phyloP scores from a whole-genome alignment of 192 early-diverging fungal species.

The Coemansia sp. region DNA sequence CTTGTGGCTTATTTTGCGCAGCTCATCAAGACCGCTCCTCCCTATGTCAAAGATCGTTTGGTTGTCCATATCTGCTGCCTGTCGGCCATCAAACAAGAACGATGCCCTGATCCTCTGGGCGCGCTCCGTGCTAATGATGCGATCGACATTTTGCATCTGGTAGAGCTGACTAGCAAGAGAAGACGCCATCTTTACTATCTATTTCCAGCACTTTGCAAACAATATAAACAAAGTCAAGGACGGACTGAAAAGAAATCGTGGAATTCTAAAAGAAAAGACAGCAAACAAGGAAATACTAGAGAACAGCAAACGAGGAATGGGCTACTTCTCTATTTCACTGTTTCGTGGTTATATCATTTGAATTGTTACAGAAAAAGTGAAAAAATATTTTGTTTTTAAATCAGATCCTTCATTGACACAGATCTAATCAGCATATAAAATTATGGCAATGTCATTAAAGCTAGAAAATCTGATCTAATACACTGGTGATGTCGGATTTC shows the following conservation, averaged over 20 bases:
- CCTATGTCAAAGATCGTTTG: constrained; percentile 88
- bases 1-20: constrained; percentile 62
- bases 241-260: neutral
- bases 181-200: constrained; percentile 54
- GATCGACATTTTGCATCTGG: constrained; percentile 63
- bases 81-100: constrained; percentile 75
- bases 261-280: neutral
- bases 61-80: constrained; percentile 85
- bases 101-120: constrained; percentile 68
- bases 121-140: constrained; percentile 56
- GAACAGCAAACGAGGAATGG: neutral
- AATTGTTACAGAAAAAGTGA: neutral
- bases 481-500: constrained; percentile 5
- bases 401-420: neutral
- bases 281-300: neutral
- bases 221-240: too few relatives aligned
- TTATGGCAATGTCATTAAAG: neutral
- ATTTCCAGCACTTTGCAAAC: neutral
- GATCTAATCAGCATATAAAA: neutral
- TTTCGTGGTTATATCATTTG: neutral
- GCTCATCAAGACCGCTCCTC: constrained; percentile 72
- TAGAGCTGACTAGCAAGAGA: constrained; percentile 67
- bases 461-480: constrained; percentile 22
- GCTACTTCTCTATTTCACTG: neutral
- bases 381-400: neutral